A percentile compares a stretch with the other conserved stretches of the same genome.
Evolutionary conservation across 192 early-diverging fungal genomes (phyloP).

Genomic region (Allomyces javanicus): DNA sequence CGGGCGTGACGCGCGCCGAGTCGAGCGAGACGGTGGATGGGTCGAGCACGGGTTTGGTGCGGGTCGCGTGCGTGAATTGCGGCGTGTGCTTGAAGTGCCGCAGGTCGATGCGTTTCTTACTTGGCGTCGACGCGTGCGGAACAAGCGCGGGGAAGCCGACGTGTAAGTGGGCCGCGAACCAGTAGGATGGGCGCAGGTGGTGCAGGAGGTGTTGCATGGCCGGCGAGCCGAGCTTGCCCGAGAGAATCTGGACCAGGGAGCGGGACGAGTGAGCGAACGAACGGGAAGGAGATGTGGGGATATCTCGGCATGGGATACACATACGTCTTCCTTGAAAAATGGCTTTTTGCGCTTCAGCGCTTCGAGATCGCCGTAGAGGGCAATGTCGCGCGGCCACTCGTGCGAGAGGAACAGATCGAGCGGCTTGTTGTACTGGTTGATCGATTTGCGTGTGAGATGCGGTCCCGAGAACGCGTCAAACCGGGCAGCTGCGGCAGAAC

Average conservation of each 20-base stretch:
- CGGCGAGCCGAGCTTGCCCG: slow-evolving; percentile 41
- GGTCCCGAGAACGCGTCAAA: too few species aligned
- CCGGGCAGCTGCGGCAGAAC: neutral
- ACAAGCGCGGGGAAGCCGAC: slow-evolving; percentile 66
- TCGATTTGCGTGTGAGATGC: neutral
- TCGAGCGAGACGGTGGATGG: neutral
- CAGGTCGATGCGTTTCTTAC: neutral
- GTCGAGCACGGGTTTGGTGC: neutral
- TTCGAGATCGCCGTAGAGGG: slow-evolving; percentile 47
- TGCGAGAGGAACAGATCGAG: slow-evolving; percentile 85
- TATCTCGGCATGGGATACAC: slow-evolving; percentile 4
- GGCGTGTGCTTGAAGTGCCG: neutral
- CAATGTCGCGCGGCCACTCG: slow-evolving; percentile 87
- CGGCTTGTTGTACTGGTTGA: slow-evolving; percentile 40
- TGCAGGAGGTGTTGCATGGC: slow-evolving; percentile 51
- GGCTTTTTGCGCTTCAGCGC: slow-evolving; percentile 43
- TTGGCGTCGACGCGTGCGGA: slow-evolving; percentile 10
- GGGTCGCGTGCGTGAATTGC: neutral
- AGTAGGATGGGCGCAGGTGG: slow-evolving; percentile 58
- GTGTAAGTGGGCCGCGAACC: slow-evolving; percentile 94
- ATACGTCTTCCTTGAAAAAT: slow-evolving; percentile 57
- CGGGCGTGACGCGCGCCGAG: too few species aligned
- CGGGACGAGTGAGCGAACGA: too few species aligned
- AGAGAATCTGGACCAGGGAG: neutral
- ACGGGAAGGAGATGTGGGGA: too few species aligned